Evolutionary conservation across 306 rosid species (phyloP).

Genomic region (Casuarina glauca): DNA sequence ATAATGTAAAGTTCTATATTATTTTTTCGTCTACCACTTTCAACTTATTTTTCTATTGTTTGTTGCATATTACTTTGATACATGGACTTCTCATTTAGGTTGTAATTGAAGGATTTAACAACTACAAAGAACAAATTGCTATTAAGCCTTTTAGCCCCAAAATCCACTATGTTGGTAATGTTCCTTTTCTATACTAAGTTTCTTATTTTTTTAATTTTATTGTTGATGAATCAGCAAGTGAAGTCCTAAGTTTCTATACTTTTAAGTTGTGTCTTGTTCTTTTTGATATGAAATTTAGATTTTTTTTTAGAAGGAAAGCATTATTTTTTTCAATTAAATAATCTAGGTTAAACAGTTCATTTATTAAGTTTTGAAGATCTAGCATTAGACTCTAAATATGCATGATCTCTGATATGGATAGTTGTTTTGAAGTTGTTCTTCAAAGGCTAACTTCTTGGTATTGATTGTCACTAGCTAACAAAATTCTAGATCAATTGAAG

Average conservation of each 20-base stretch:
- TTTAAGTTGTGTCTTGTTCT: background rate
- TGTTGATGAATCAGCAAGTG: slow-evolving; percentile 2
- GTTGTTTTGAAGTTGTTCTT: background rate
- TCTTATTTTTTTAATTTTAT: slow-evolving; percentile 11
- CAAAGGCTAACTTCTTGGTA: background rate
- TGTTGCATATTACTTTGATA: background rate
- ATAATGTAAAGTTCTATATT: slow-evolving; percentile 33
- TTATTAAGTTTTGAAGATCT: background rate
- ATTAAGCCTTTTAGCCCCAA: slow-evolving; percentile 94
- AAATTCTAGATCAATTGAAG: background rate
- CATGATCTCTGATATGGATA: background rate
- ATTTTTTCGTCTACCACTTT: background rate
- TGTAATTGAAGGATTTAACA: slow-evolving; percentile 92
- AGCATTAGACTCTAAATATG: background rate
- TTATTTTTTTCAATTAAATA: background rate
- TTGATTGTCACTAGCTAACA: background rate
- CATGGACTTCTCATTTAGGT: slow-evolving; percentile 39
- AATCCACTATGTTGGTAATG: slow-evolving; percentile 96
- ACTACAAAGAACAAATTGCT: slow-evolving; percentile 87
- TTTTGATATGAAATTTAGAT: background rate
- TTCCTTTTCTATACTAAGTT: slow-evolving; percentile 20
- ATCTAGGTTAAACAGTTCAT: too few species aligned
- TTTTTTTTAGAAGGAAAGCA: too few species aligned
- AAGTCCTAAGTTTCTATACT: background rate
- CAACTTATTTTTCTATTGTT: background rate